A percentile compares a stretch with the other conserved stretches of the same genome.
These are phyloP conservation scores for Trichoderma atrobrunneum DNA, from an alignment of 2,329 filamentous ascomycete genomes.

Conservation along the genomic window DNA sequence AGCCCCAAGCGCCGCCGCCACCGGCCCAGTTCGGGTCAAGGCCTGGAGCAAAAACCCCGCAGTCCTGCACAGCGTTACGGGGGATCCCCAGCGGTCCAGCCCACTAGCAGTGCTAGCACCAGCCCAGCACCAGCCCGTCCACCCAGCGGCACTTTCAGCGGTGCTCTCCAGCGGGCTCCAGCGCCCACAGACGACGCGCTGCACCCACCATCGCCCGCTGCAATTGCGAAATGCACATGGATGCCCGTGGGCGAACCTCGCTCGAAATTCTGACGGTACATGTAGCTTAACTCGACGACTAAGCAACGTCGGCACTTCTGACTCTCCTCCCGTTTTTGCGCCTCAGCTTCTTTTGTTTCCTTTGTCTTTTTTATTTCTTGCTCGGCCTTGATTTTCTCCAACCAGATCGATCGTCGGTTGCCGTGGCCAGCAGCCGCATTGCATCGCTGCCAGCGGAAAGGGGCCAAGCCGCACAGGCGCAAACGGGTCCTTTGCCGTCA, in stretches of 20 bases:
- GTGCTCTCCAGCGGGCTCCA: not conserved
- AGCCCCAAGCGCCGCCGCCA: conserved; percentile 10
- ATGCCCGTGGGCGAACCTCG: not conserved
- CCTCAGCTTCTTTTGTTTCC: not conserved
- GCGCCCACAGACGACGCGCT: not conserved
- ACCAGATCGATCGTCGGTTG: not conserved
- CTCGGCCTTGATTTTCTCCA: not conserved
- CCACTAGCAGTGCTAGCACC: not conserved
- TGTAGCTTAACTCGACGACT: conserved; percentile 17
- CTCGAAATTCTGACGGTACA: not conserved
- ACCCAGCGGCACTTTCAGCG: not conserved
- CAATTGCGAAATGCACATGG: not conserved
- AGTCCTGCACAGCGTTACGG: not conserved
- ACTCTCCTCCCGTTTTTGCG: conserved; percentile 15
- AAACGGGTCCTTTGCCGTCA: not conserved
- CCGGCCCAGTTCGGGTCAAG: conserved; percentile 11
- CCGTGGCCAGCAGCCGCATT: conserved; percentile 4
- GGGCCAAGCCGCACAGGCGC: not conserved
- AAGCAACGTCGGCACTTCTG: not conserved
- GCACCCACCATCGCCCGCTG: not conserved
- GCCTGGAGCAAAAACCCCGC: conserved; percentile 13
- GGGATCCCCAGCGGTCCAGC: conserved; percentile 12
- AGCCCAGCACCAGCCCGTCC: not conserved
- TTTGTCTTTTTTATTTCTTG: not conserved
- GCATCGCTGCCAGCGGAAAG: conserved; percentile 2